Evolutionary conservation across 371 early-diverging fungal genomes (phyloP).

Genomic region (Rhizopus delemar): DNA sequence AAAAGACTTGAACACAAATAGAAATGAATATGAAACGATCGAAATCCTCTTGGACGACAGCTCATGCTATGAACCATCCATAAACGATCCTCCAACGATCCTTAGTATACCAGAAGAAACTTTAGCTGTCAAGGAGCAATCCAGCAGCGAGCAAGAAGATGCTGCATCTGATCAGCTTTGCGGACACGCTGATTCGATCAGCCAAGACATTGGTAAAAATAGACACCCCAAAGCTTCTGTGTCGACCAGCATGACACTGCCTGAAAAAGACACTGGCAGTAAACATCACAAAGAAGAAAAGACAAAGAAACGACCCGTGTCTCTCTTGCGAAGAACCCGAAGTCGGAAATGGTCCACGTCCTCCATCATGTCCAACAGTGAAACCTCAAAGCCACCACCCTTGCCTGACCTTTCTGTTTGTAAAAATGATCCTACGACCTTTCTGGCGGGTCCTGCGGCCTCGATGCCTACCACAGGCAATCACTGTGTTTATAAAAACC

Average conservation of each 20-base stretch:
- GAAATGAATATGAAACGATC: neutral
- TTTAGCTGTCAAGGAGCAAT: too few species aligned
- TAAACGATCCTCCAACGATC: too few species aligned
- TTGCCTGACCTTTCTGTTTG: neutral
- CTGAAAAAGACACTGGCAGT: neutral
- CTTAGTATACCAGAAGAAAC: too few species aligned
- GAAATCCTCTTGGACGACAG: neutral
- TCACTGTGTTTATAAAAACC: neutral
- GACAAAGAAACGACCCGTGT: slow-evolving; percentile 1
- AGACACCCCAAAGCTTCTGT: too few species aligned
- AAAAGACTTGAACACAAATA: neutral
- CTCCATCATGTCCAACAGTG: too few species aligned
- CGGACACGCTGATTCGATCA: too few species aligned
- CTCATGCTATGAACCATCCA: too few species aligned
- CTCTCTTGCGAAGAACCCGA: neutral
- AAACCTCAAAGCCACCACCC: neutral
- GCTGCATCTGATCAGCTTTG: too few species aligned
- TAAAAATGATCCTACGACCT: slow-evolving; percentile 6
- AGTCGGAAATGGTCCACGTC: neutral
- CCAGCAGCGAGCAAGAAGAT: too few species aligned
- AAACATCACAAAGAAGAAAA: slow-evolving; percentile 3
- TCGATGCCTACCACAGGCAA: neutral
- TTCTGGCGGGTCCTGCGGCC: neutral
- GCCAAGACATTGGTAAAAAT: too few species aligned
- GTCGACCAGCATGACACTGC: neutral